A percentile compares a stretch with the other conserved stretches of the same genome.
phyloP scores from a whole-genome alignment of 495 filamentous ascomycete genomes.

The Lophiotrema nucula region DNA sequence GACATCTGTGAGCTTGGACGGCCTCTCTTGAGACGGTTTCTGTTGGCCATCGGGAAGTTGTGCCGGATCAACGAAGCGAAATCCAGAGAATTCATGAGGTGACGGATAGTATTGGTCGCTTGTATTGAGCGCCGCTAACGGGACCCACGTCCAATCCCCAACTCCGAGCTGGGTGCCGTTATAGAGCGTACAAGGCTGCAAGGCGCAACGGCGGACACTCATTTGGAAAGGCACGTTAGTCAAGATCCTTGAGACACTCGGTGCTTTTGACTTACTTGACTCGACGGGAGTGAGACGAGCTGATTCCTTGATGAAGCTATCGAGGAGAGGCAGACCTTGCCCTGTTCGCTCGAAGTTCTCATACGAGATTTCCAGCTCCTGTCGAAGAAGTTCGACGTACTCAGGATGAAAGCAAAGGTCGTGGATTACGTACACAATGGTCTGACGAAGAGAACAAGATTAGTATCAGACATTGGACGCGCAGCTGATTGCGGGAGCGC shows the following conservation, averaged over 20 bases:
- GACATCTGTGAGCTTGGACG: neutral
- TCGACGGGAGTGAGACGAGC: constrained; percentile 6
- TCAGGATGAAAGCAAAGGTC: constrained; percentile 15
- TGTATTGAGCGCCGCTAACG: neutral
- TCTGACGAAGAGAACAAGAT: neutral
- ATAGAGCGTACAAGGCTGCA: constrained; percentile 9
- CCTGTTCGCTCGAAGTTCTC: neutral
- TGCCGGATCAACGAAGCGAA: neutral
- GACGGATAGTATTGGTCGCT: neutral
- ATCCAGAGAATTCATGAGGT: constrained; percentile 8
- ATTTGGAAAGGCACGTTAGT: too few species aligned
- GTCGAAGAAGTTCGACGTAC: constrained; percentile 12
- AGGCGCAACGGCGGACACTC: constrained; percentile 2
- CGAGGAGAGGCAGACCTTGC: constrained; percentile 10
- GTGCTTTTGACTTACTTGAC: too few species aligned
- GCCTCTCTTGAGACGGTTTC: neutral
- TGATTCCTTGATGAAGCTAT: constrained; percentile 17
- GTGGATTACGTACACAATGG: neutral
- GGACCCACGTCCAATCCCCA: constrained; percentile 7
- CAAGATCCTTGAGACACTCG: too few species aligned
- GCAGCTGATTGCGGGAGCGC: neutral
- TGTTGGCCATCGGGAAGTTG: neutral
- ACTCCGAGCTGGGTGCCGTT: constrained; percentile 3
- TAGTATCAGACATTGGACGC: neutral
- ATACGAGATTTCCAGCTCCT: constrained; percentile 4